Evolutionary conservation across 2,329 filamentous ascomycete species (phyloP).

Genomic region (Aspergillus ibericus): DNA sequence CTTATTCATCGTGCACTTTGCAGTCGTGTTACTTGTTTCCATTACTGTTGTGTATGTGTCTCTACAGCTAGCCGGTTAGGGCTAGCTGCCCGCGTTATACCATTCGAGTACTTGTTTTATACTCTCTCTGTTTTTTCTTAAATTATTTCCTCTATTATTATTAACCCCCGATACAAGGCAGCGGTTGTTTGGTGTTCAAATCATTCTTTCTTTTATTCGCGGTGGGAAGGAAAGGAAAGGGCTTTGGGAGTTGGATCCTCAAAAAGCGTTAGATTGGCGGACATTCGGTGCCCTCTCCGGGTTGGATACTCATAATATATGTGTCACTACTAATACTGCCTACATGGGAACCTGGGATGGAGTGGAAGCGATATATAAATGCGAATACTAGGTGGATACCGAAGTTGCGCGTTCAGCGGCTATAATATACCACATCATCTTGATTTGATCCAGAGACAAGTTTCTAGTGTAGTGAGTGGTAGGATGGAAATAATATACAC

Average conservation of each 20-base stretch:
- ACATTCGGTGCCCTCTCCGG: neutral
- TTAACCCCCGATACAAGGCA: conserved; percentile 18
- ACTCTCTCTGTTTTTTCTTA: conserved; percentile 4
- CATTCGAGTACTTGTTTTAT: neutral
- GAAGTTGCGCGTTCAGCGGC: neutral
- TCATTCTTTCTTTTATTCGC: conserved; percentile 6
- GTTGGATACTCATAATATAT: neutral
- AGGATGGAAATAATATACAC: neutral
- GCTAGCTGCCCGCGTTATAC: neutral
- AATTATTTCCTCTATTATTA: conserved; percentile 21
- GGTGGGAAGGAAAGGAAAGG: neutral
- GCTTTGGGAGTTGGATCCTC: conserved; percentile 10
- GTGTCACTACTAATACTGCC: neutral
- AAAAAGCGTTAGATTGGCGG: conserved; percentile 10
- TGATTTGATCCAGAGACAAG: neutral
- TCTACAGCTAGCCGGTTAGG: neutral
- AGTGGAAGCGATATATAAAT: neutral
- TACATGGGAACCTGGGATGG: neutral
- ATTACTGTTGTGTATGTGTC: neutral
- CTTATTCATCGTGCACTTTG: conserved; percentile 13
- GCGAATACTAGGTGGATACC: neutral
- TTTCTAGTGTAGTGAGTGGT: no score
- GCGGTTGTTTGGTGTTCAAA: conserved; percentile 25
- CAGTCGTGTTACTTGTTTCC: conserved; percentile 3
- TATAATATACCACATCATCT: neutral